Evolutionary conservation across 2,329 filamentous ascomycete species (phyloP), one percentile per base, ranked within the genome.

Genomic region (Arthrobotrys pseudoclavata): DNA sequence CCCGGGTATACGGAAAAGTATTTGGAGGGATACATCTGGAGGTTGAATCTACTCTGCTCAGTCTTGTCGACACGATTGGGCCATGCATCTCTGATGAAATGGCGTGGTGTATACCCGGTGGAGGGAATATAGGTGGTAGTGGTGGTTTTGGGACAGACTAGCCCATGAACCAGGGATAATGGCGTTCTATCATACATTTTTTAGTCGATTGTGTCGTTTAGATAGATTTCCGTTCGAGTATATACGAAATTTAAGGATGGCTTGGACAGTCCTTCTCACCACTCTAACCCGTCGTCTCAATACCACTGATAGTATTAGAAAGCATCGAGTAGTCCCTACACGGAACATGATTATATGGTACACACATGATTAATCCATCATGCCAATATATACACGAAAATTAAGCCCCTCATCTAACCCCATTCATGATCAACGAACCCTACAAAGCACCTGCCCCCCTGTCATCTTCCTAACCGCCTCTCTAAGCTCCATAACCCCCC

Each of bases 381-480:
- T 37, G 20, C 15, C 22, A 69, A 57, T 29, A 69, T 66, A 69
- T 57, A 64, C 45, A 69, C 29, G 60, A 26, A 20, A 26, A 18
- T 24, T 64, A 7, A 22, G 18, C 47, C 12, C 2, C 3, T 15
- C 1, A 22, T 5, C 6, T 1, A 34, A 55, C 3, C 9, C 52
- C n/a, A 42, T 50, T 3, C 4, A 5, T n/a, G n/a, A 4, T 55
- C 26, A 81, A 55, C 72, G 66, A 67, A 92, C 90, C 70, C 93
- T 87, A 85, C 92, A 96, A 70, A 97, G 84, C 76, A 93, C 86
- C 84, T 93, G 83, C 0, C 94, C 94, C n/a, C 94, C 94, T 20
- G 93, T 85, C 85, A 90, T 91, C 86, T 89, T 90, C 83, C 92
- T 90, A 70, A 96, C 86, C 76, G 93, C 95, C 84, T 97, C 93